Conservation (phyloP, 2,329 filamentous ascomycete genomes). For the Colletotrichum australisinense region DNA sequence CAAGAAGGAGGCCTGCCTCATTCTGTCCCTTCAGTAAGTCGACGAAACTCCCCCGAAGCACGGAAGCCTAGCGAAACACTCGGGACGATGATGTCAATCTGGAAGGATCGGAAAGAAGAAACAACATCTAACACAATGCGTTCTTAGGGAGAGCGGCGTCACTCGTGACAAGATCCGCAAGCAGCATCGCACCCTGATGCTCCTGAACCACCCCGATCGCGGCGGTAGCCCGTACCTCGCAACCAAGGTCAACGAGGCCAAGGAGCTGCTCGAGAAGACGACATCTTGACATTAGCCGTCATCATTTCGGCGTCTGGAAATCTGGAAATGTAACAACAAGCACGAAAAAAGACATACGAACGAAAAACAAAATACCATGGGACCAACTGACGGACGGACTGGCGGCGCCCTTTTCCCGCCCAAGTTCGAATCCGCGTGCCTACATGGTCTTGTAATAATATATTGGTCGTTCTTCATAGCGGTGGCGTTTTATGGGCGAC, state of each 20-base stretch:
- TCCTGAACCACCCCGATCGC: constrained; percentile 97
- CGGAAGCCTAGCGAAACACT: background rate
- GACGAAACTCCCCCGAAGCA: background rate
- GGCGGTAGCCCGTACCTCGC: constrained; percentile 96
- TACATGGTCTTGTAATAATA: constrained; percentile 45
- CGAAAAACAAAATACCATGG: background rate
- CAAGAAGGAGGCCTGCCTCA: constrained; percentile 88
- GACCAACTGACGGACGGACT: background rate
- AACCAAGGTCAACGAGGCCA: constrained; percentile 98
- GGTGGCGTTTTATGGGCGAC: constrained; percentile 51
- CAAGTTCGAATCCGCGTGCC: constrained; percentile 17
- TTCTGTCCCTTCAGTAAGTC: constrained; percentile 86
- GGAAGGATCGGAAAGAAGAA: background rate
- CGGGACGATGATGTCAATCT: background rate
- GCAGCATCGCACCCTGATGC: constrained; percentile 94
- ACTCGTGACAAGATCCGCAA: constrained; percentile 96
- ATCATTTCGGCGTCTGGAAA: background rate
- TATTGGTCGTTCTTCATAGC: constrained; percentile 53
- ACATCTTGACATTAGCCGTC: constrained; percentile 36
- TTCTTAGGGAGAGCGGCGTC: constrained; percentile 80
- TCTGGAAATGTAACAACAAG: constrained; percentile 1
- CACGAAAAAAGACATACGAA: background rate
- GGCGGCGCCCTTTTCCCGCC: too few relatives aligned
- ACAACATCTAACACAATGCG: background rate
- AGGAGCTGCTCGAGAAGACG: constrained; percentile 91